Percentiles rank a stretch among this genome's conserved stretches.
phyloP scores from a whole-genome alignment of 2,329 filamentous ascomycete genomes.

The Fusarium scirpi region DNA sequence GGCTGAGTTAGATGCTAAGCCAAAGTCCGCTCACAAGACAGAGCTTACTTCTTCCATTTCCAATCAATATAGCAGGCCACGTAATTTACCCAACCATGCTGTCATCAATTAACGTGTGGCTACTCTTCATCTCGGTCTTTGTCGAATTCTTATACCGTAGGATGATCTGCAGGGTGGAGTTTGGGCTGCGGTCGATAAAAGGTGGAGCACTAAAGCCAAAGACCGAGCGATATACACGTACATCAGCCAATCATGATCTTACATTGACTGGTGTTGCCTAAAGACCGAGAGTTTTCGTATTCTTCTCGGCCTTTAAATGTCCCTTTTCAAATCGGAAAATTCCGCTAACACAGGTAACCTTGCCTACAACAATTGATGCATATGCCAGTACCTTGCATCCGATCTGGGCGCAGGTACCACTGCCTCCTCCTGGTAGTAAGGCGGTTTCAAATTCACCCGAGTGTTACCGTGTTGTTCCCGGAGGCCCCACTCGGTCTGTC shows the following conservation, averaged over 20 bases:
- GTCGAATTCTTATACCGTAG: too few species aligned
- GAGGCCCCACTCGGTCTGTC: background rate
- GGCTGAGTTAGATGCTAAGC: background rate
- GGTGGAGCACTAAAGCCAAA: background rate
- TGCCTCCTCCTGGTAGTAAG: background rate
- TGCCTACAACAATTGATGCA: too few species aligned
- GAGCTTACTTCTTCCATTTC: background rate
- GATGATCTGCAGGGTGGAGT: too few species aligned
- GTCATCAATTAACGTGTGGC: fast-evolving
- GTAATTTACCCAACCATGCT: too few species aligned
- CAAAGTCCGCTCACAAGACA: background rate
- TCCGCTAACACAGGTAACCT: fast-evolving
- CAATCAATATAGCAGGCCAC: too few species aligned
- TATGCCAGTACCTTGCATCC: too few species aligned
- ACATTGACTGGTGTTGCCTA: background rate
- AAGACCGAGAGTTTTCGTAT: background rate
- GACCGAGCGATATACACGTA: background rate
- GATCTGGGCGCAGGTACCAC: background rate
- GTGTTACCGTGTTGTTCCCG: fast-evolving
- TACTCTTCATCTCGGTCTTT: background rate
- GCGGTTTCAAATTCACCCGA: background rate
- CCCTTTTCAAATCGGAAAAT: too few species aligned
- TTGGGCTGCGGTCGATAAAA: too few species aligned
- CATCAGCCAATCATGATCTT: background rate
- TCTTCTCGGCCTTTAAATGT: background rate